A percentile compares a stretch with the other conserved stretches of the same genome.
Conservation (phyloP, 106 monocot species). For the Hemerocallis citrina region DNA sequence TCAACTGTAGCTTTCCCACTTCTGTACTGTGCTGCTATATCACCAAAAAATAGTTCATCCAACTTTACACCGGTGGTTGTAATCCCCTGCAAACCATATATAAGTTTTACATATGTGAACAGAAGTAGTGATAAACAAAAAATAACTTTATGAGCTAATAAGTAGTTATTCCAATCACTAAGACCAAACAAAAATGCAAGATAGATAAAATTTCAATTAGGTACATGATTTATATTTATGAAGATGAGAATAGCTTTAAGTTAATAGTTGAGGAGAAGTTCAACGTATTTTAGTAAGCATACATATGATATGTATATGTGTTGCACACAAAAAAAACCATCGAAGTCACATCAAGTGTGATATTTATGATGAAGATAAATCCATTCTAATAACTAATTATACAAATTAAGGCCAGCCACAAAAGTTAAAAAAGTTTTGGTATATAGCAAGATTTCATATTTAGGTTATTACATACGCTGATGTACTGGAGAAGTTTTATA, state of each 20-base stretch:
- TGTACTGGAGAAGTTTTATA: not conserved
- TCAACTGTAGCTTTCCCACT: constrained; percentile 57
- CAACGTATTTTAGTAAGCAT: not conserved
- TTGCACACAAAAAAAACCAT: not conserved
- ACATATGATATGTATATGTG: not conserved
- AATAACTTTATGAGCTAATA: not conserved
- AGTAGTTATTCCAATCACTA: not conserved
- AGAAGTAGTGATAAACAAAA: not conserved
- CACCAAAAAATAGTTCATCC: constrained; percentile 49
- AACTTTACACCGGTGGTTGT: constrained; percentile 57
- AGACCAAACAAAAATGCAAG: not conserved
- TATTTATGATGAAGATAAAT: not conserved
- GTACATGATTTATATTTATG: not conserved
- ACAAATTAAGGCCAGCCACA: no score
- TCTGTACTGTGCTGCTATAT: constrained; percentile 51
- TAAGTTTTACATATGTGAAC: not conserved
- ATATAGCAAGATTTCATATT: not conserved
- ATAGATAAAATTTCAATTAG: not conserved
- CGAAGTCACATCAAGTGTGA: not conserved
- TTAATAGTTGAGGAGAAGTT: not conserved
- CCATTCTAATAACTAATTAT: not conserved
- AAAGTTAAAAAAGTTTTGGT: not conserved
- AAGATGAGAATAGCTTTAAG: not conserved
- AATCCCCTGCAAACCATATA: constrained; percentile 31
- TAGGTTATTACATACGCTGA: not conserved